Percentiles rank a stretch among this genome's conserved stretches.
Evolutionary conservation across 202 grass and related monocot genomes (phyloP).

Genomic region (Schoenoplectus triqueter): DNA sequence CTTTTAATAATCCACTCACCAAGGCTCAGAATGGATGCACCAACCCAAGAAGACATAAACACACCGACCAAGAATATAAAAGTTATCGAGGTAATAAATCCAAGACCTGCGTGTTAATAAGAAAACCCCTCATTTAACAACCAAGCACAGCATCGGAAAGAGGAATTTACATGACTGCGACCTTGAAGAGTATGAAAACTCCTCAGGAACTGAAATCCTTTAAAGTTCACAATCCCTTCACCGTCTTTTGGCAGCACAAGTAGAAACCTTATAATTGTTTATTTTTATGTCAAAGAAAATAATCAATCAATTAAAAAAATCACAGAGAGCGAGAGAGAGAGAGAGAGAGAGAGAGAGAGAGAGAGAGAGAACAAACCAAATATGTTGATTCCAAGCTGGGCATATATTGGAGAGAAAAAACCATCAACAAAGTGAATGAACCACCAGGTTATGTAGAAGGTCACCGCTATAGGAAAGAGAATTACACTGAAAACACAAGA

Average conservation of each 20-base stretch:
- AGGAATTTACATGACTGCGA: neutral
- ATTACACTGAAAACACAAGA: conserved; percentile 59
- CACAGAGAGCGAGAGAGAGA: too few relatives aligned
- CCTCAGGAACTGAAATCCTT: neutral
- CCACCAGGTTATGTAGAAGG: conserved; percentile 99
- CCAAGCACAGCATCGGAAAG: neutral
- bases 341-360: neutral
- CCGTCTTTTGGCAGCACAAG: neutral
- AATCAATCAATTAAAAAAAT: neutral
- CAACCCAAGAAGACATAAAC: conserved; percentile 95
- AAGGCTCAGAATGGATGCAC: conserved; percentile 86
- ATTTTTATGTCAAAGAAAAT: neutral
- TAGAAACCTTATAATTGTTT: conserved; percentile 20
- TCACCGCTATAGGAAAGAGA: conserved; percentile 91
- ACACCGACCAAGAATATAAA: conserved; percentile 87
- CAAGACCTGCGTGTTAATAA: conserved; percentile 61
- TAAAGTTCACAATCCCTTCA: neutral
- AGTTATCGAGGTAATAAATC: conserved; percentile 82
- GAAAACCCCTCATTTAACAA: conserved; percentile 7
- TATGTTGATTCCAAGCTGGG: conserved; percentile 89
- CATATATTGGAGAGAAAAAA: conserved; percentile 90
- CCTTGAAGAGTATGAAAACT: neutral
- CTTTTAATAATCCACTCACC: conserved; percentile 95
- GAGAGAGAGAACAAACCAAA: conserved; percentile 55
- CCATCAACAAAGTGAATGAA: conserved; percentile 98